These are phyloP conservation scores for Bonia amplexicaulis DNA, from an alignment of 176 grass and related monocot genomes.

Conservation along the genomic window DNA sequence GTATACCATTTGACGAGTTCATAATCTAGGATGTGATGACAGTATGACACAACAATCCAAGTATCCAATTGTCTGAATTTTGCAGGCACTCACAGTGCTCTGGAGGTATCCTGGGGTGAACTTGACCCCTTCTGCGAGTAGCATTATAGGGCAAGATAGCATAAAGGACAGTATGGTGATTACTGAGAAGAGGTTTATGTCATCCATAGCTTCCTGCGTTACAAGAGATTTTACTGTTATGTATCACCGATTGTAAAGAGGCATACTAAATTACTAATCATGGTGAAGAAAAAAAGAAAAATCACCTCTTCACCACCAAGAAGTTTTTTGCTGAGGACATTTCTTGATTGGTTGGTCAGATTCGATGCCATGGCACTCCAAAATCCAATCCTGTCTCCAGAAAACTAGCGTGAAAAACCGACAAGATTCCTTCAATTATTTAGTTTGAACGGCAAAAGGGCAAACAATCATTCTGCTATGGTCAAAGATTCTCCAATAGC, in stretches of 20 bases:
- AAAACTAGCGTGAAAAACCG: neutral
- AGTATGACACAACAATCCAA: neutral
- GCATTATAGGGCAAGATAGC: conserved; percentile 48
- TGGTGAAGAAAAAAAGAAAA: neutral
- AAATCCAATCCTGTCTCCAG: conserved; percentile 63
- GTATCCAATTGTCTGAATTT: neutral
- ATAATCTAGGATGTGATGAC: neutral
- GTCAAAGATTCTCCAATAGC: conserved; percentile 11
- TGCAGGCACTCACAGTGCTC: conserved; percentile 37
- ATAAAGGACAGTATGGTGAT: conserved; percentile 69
- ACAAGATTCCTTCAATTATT: conserved; percentile 28
- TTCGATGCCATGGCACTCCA: conserved; percentile 93
- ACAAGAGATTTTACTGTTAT: neutral
- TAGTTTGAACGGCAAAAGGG: neutral
- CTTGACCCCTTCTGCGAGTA: conserved; percentile 62
- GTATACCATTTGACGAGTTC: neutral
- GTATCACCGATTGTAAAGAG: neutral
- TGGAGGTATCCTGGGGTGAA: conserved; percentile 61
- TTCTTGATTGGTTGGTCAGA: conserved; percentile 70
- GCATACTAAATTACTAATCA: neutral
- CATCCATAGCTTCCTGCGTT: conserved; percentile 57
- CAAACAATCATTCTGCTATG: neutral
- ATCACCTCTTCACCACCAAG: conserved; percentile 54
- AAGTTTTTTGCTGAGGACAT: conserved; percentile 72
- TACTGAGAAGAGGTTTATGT: conserved; percentile 76